A percentile compares a stretch with the other conserved stretches of the same genome.
These are phyloP conservation scores for Capsella rubella DNA, from an alignment of 441 rosid genomes.

Conservation along the genomic window DNA sequence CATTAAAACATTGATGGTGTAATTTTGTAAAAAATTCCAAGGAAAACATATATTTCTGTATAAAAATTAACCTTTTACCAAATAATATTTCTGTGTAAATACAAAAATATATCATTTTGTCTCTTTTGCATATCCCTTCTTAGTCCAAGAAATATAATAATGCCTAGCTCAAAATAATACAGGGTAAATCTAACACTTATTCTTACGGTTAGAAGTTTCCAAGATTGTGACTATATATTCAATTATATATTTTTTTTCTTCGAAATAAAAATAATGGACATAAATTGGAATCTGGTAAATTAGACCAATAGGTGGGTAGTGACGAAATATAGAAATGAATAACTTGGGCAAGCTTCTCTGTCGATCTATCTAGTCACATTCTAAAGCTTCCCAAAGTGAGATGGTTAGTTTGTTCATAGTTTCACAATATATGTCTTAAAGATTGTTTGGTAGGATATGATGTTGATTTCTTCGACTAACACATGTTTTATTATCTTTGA, in stretches of 20 bases:
- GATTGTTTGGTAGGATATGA: conserved; percentile 40
- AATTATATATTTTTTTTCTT: too few relatives aligned
- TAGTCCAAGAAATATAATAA: not conserved
- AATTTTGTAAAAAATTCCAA: not conserved
- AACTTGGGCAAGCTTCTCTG: not conserved
- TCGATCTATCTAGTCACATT: conserved; percentile 14
- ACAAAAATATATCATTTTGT: not conserved
- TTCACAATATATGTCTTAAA: conserved; percentile 7
- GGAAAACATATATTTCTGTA: not conserved
- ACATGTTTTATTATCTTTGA: not conserved
- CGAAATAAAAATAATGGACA: not conserved
- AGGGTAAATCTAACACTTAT: not conserved
- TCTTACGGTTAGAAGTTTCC: conserved; percentile 1
- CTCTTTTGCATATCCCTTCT: not conserved
- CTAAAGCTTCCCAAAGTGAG: conserved; percentile 25
- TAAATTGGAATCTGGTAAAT: conserved; percentile 2
- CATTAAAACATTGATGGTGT: not conserved
- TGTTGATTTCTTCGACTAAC: conserved; percentile 33
- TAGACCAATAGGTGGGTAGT: conserved; percentile 38
- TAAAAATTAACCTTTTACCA: not conserved
- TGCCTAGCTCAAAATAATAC: not conserved
- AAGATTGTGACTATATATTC: not conserved
- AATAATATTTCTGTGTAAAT: not conserved
- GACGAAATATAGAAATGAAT: conserved; percentile 2
- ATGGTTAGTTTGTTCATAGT: conserved; percentile 5